Evolutionary conservation across 129 eudicot species (phyloP).

Genomic region (Centrapalus pauciflorus): DNA sequence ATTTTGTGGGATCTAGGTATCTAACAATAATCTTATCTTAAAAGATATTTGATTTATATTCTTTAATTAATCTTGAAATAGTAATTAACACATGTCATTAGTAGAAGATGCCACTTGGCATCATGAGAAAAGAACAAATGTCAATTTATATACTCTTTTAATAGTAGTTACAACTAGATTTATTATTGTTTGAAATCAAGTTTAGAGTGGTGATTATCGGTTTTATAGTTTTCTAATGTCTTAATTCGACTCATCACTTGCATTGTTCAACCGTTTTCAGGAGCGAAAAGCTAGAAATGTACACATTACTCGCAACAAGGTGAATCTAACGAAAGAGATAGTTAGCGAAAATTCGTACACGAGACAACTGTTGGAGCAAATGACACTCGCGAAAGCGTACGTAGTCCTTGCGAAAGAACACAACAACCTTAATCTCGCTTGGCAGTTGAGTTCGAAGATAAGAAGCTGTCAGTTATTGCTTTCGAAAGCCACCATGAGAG

Average conservation of each 20-base stretch:
- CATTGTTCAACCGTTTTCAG: conserved; percentile 34
- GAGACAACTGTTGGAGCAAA: conserved; percentile 74
- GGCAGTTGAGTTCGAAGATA: conserved; percentile 70
- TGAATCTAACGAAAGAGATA: conserved; percentile 53
- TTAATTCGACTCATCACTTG: not conserved
- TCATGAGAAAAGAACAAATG: too few species aligned
- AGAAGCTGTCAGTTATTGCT: conserved; percentile 67
- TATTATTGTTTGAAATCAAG: too few species aligned
- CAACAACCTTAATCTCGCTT: conserved; percentile 72
- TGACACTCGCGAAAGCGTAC: conserved; percentile 82
- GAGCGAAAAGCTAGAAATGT: conserved; percentile 40
- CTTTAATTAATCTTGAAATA: too few species aligned
- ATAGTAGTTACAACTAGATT: too few species aligned
- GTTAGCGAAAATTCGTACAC: conserved; percentile 52
- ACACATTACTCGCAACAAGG: conserved; percentile 27
- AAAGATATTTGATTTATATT: too few species aligned
- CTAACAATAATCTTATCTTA: too few species aligned
- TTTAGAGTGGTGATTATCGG: too few species aligned
- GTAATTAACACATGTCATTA: too few species aligned
- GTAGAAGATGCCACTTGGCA: too few species aligned
- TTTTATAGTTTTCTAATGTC: not conserved
- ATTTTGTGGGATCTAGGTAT: too few species aligned
- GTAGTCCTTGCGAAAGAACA: conserved; percentile 80
- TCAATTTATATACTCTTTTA: too few species aligned
- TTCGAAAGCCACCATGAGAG: conserved; percentile 71